Evolutionary conservation across 306 rosid genomes (phyloP).

Genomic region (Gynostemma pentaphyllum): DNA sequence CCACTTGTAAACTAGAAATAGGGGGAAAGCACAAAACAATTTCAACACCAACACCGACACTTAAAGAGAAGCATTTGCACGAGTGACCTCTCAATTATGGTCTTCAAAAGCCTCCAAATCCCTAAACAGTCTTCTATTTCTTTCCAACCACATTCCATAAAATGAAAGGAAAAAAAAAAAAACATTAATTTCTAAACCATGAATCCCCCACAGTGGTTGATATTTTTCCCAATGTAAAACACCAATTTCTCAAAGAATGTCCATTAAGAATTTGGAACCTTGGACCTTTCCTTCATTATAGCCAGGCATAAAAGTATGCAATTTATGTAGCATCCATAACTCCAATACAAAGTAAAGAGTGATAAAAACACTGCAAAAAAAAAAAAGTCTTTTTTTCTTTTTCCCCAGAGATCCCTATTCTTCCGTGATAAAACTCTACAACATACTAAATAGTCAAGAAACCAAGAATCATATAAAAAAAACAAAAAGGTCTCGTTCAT

Average conservation of each 20-base stretch:
- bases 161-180: no score
- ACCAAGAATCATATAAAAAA: conserved; percentile 2
- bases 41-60: no score
- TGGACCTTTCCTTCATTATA: background rate
- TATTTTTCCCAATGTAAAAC: background rate
- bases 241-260: background rate
- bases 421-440: background rate
- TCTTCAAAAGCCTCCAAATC: no score
- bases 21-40: no score
- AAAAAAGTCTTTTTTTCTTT: background rate
- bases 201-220: background rate
- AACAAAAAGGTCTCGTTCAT: background rate
- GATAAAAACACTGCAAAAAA: background rate
- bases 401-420: background rate
- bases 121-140: no score
- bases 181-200: no score
- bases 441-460: background rate
- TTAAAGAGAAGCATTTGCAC: no score
- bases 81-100: no score
- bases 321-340: background rate
- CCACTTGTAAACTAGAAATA: no score
- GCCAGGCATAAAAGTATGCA: background rate
- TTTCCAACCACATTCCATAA: no score
- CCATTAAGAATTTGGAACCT: background rate
- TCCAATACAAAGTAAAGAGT: background rate